Evolutionary conservation across 164 flowering plant genomes (phyloP), one percentile per base, ranked within the genome.

Genomic region (Warburgia ugandensis): DNA sequence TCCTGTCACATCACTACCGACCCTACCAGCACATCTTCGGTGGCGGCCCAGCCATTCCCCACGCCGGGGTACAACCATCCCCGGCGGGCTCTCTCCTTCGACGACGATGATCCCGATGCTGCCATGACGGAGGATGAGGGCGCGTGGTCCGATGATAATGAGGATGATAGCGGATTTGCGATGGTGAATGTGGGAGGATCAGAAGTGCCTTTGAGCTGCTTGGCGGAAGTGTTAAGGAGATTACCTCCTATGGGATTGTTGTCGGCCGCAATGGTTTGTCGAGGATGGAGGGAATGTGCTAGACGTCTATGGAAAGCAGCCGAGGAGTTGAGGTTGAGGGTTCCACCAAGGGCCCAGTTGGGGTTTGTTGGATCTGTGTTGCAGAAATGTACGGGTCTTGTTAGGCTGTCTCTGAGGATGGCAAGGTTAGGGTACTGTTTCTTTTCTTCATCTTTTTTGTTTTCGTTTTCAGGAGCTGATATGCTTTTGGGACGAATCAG

Each of bases 191-290:
- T 5, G 12, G 42, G 6, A 21, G 42, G 17, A 11, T 10, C 31
- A 14, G 48, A 45, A 17, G 31, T 43, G 29, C 38, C 58, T 11
- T 43, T 30, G 53, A 60, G 43, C 29, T 76, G 80, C 41, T 20
- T 86, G 61, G 83, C 78, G 77, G 96, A 89, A 64, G 78, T 94
- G 45, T n/a, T 94, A 52, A 64, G 72, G 77, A 73, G 92, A 61
- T 46, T 89, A 69, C 88, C 90, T 14, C 99, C 99, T 26, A 44
- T 75, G 37, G 79, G 66, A 48, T 48, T 94, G 58, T 35, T 86
- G 68, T 38, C 81, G 63, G 94, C 88, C 37, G 83, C 92, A 22
- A 66, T 68, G 73, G 99, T 94, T 10, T 89, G 97, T 55, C 77
- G 57, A 54, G 89, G 86, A 29, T 94, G 99, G 99, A 75, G 96